Conservation (phyloP, 306 rosid genomes). For the Gastrolobium bilobum region DNA sequence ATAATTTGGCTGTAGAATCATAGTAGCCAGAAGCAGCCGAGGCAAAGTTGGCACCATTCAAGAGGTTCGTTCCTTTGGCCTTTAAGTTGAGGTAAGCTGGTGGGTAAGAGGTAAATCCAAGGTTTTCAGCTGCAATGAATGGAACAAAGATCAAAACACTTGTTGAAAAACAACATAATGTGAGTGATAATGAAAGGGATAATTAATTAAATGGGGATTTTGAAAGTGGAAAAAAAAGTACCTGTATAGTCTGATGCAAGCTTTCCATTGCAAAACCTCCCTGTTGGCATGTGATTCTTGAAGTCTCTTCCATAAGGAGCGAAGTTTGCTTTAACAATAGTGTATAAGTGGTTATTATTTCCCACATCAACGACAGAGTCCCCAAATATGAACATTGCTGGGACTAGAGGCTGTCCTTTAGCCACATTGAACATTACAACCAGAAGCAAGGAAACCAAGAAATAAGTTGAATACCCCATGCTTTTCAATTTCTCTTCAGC, state of each 20-base stretch:
- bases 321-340: slow-evolving; percentile 72
- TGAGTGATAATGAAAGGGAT: background rate
- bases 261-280: slow-evolving; percentile 87
- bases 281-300: slow-evolving; percentile 61
- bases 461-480: slow-evolving; percentile 55
- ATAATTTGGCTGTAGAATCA: slow-evolving; percentile 67
- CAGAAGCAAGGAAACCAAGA: slow-evolving; percentile 46
- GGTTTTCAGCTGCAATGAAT: slow-evolving; percentile 59
- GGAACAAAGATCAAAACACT: slow-evolving; percentile 35
- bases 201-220: background rate
- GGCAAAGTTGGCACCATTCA: slow-evolving; percentile 67
- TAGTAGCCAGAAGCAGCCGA: slow-evolving; percentile 86
- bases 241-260: slow-evolving; percentile 83
- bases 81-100: slow-evolving; percentile 60
- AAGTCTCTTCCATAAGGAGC: slow-evolving; percentile 92
- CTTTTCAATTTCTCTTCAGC: slow-evolving; percentile 26
- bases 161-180: slow-evolving; percentile 21
- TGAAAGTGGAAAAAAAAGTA: slow-evolving; percentile 5
- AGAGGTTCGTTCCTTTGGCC: slow-evolving; percentile 51
- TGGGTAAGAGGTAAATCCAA: slow-evolving; percentile 62
- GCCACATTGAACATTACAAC: slow-evolving; percentile 49
- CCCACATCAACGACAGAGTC: slow-evolving; percentile 86
- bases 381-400: slow-evolving; percentile 84
- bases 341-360: slow-evolving; percentile 64
- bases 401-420: slow-evolving; percentile 74